A percentile compares a stretch with the other conserved stretches of the same genome.
phyloP scores from a whole-genome alignment of 2,329 filamentous ascomycete species.

The Colletotrichum nymphaeae region DNA sequence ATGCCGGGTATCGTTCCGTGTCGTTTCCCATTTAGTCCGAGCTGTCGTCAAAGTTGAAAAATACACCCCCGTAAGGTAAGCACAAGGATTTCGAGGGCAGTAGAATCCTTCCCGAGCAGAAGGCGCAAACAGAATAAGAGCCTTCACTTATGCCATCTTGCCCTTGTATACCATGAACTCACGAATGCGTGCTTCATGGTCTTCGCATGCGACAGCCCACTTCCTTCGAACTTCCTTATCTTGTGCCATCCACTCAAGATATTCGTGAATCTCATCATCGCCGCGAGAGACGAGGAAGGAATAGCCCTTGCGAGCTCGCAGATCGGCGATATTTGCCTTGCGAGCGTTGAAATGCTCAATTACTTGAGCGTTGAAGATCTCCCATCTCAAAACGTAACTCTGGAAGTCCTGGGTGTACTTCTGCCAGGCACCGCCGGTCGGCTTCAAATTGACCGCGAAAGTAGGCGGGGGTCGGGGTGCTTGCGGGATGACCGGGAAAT shows the following conservation, averaged over 20 bases:
- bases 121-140: neutral
- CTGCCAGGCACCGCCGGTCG: constrained; percentile 56
- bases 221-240: constrained; percentile 71
- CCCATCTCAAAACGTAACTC: constrained; percentile 61
- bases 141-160: constrained; percentile 51
- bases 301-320: constrained; percentile 54
- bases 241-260: constrained; percentile 70
- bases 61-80: neutral
- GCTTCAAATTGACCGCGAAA: constrained; percentile 56
- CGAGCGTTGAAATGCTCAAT: constrained; percentile 67
- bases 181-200: constrained; percentile 69
- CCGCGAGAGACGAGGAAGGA: constrained; percentile 57
- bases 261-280: constrained; percentile 64
- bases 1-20: constrained; percentile 33
- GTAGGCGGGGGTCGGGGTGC: constrained; percentile 61
- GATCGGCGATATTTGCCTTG: constrained; percentile 54
- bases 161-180: constrained; percentile 65
- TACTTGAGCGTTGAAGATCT: constrained; percentile 58
- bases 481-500: constrained; percentile 60
- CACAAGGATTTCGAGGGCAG: constrained; percentile 3
- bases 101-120: neutral
- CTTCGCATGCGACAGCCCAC: constrained; percentile 70
- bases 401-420: constrained; percentile 66
- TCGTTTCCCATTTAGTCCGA: constrained; percentile 30
- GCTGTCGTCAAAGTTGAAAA: constrained; percentile 30